phyloP scores from a whole-genome alignment of 148 eudicot species.

The Cornus kousa region DNA sequence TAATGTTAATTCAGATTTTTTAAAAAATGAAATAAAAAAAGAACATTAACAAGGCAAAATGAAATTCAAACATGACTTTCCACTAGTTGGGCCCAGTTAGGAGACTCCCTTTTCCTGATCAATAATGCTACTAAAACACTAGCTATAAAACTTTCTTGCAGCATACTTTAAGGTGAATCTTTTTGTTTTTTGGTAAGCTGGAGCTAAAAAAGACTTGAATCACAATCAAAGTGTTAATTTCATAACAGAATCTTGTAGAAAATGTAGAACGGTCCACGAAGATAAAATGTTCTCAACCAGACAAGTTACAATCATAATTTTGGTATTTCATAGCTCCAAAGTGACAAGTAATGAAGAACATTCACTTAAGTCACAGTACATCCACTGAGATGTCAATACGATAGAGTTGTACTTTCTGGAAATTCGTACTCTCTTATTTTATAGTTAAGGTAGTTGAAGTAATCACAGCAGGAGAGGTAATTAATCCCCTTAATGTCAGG shows the following conservation, averaged over 20 bases:
- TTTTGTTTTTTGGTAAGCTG: background rate
- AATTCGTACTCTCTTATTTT: too few relatives aligned
- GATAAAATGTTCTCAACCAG: background rate
- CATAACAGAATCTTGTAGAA: background rate
- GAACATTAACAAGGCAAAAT: background rate
- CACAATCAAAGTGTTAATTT: conserved; percentile 3
- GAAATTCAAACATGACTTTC: too few relatives aligned
- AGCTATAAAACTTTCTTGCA: background rate
- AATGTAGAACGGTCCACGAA: background rate
- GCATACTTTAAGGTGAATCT: background rate
- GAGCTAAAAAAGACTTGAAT: background rate
- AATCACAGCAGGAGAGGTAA: background rate
- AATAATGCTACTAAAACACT: background rate
- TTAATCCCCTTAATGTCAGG: background rate
- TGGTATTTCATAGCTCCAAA: background rate
- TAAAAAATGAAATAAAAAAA: too few relatives aligned
- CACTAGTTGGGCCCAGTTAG: too few relatives aligned
- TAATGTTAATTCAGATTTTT: too few relatives aligned
- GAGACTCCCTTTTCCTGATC: too few relatives aligned
- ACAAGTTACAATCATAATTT: background rate
- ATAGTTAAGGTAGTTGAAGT: too few relatives aligned
- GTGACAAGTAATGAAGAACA: background rate
- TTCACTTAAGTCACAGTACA: background rate
- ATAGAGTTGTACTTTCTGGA: too few relatives aligned
- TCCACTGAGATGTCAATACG: too few relatives aligned